Base-by-base conservation (phyloP, 1,284 basidiomycete species). In the Afroboletus lepidellus region DNA sequence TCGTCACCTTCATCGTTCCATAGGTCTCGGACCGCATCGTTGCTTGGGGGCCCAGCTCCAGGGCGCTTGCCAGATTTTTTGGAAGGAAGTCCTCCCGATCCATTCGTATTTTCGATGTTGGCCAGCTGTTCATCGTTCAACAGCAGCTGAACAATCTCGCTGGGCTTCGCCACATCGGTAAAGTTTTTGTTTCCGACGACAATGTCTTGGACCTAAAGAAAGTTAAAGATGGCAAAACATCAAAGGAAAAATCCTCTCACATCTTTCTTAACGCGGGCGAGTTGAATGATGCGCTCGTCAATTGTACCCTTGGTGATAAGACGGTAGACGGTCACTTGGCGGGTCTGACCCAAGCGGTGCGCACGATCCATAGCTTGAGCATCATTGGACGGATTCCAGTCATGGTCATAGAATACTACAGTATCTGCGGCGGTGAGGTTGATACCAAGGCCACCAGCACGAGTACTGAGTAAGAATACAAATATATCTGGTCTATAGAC, bases 321-420 rank as follows among this genome's bases (percentile, higher is more conserved):
- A 36, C 97, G 89, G 72, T 99, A 99, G 6, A 99, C 96, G 1
- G 96, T 99, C 53, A 99, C 97, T 75, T 99, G 97, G 57, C 94
- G 91, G 12, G 95, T 99, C 74, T 99, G 97, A 33, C 97, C 97
- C 13, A 99, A 81, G 66, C 97, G 93, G 76, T 99, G 97, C 18
- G 97, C 97, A 64, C 97, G 92, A 69, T 99, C 97, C 97, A 99
- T 99, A 12, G 97, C 97, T 72, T 99, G 97, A 37, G 94, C 93
- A 70, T 99, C 97, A 68, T 99, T 99, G 25, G 93, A 96, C 15
- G 95, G 97, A 70, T 99, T 99, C 97, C 97, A 99, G 67, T 99
- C 97, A 66, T 97, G 94, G 69, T 99, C 97, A 69, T 98, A 98
- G 72, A 99, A 99, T 52, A 99, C 77, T 58, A 99, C 97, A 1